Percentiles rank a stretch among this genome's conserved stretches.
phyloP scores from a whole-genome alignment of 2,329 filamentous ascomycete genomes.

The Colletotrichum spaethianum region DNA sequence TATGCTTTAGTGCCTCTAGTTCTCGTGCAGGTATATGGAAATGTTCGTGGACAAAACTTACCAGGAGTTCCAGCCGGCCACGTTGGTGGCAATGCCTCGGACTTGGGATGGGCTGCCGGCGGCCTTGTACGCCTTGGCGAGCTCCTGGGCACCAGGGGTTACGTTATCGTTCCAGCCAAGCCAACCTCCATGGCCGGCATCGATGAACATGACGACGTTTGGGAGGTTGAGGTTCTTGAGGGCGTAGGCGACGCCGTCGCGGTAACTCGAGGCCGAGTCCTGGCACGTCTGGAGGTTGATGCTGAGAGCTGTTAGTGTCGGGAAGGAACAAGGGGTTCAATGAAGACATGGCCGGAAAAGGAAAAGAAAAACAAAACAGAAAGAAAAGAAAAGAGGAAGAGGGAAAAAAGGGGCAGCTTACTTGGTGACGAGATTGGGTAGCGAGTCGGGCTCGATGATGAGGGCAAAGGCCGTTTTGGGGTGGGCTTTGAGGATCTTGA shows the following conservation, averaged over 20 bases:
- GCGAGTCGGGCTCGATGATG: constrained; percentile 72
- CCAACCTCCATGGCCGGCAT: constrained; percentile 76
- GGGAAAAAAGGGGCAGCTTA: neutral
- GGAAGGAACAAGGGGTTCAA: too few relatives aligned
- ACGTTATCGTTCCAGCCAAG: constrained; percentile 75
- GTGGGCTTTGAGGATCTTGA: constrained; percentile 65
- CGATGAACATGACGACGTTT: constrained; percentile 76
- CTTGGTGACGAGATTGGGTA: constrained; percentile 76
- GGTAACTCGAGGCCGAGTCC: constrained; percentile 67
- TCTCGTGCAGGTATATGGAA: neutral
- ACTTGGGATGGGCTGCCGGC: constrained; percentile 55
- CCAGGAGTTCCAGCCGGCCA: constrained; percentile 59
- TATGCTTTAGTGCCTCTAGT: neutral
- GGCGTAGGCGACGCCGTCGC: constrained; percentile 69
- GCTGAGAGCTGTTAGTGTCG: constrained; percentile 25
- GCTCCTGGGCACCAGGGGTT: constrained; percentile 52
- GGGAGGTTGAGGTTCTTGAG: constrained; percentile 68
- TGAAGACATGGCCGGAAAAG: too few relatives aligned
- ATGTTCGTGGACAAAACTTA: constrained; percentile 12
- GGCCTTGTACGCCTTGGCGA: constrained; percentile 55
- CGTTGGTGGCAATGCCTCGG: constrained; percentile 57
- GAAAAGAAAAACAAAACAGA: too few relatives aligned
- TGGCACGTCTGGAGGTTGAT: constrained; percentile 67
- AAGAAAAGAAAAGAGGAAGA: neutral
- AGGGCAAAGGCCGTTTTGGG: constrained; percentile 62